phyloP scores from a whole-genome alignment of 495 filamentous ascomycete species.

The Aspergillus carlsbadensis region DNA sequence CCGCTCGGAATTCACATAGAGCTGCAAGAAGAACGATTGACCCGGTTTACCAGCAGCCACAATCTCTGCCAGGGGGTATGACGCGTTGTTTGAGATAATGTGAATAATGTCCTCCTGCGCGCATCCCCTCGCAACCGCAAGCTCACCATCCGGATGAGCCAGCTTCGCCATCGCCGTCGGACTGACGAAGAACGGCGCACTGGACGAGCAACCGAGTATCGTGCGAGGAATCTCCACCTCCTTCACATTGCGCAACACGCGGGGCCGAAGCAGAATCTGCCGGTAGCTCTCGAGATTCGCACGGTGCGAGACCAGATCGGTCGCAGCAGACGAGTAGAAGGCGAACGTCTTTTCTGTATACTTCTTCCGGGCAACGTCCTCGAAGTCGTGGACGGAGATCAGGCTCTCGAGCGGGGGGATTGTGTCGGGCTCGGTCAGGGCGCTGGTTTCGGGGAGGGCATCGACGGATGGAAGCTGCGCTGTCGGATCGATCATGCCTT shows the following conservation, averaged over 20 bases:
- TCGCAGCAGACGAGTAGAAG: slow-evolving; percentile 71
- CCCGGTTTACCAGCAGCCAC: slow-evolving; percentile 33
- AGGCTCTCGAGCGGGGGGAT: slow-evolving; percentile 57
- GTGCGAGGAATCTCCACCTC: slow-evolving; percentile 14
- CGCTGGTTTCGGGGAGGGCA: neutral
- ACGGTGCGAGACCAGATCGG: slow-evolving; percentile 59
- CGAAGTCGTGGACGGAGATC: slow-evolving; percentile 67
- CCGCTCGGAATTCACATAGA: slow-evolving; percentile 71
- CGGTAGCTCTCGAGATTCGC: slow-evolving; percentile 48
- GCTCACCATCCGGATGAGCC: slow-evolving; percentile 62
- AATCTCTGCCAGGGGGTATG: slow-evolving; percentile 57
- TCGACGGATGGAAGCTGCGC: neutral
- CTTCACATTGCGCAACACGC: slow-evolving; percentile 63
- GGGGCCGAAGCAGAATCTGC: slow-evolving; percentile 62
- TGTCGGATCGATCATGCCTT: neutral
- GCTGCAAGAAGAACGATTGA: slow-evolving; percentile 61
- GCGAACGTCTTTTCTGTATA: slow-evolving; percentile 68
- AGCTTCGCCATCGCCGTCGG: slow-evolving; percentile 68
- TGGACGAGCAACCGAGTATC: slow-evolving; percentile 57
- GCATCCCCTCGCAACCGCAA: slow-evolving; percentile 46
- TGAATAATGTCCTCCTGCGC: slow-evolving; percentile 1
- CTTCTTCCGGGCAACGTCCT: slow-evolving; percentile 50
- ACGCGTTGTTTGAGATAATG: slow-evolving; percentile 49
- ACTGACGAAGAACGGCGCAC: slow-evolving; percentile 58
- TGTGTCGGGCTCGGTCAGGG: neutral